Evolutionary conservation across 257 asterid genomes (phyloP).

Genomic region (Fraxinus pennsylvanica): DNA sequence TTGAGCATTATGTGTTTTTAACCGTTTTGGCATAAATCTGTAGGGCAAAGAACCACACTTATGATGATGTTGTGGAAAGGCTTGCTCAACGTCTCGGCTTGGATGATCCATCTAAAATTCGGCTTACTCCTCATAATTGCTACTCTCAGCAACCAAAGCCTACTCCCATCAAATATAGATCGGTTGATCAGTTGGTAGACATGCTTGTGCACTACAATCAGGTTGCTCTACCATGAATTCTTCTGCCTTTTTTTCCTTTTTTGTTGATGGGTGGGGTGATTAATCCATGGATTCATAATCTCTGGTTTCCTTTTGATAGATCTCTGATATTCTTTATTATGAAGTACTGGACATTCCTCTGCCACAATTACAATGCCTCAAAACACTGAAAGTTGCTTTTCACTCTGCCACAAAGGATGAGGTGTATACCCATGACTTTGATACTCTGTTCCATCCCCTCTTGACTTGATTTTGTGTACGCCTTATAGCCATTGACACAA

Average conservation of each 20-base stretch:
- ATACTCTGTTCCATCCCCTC: background rate
- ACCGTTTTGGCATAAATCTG: background rate
- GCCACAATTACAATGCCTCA: slow-evolving; percentile 60
- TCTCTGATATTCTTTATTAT: slow-evolving; percentile 57
- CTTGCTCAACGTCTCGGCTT: slow-evolving; percentile 52
- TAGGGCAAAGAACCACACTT: slow-evolving; percentile 57
- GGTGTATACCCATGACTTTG: slow-evolving; percentile 29
- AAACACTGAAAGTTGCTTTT: slow-evolving; percentile 61
- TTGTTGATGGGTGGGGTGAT: background rate
- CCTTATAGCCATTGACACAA: background rate
- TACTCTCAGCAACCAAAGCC: slow-evolving; percentile 65
- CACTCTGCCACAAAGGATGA: slow-evolving; percentile 47
- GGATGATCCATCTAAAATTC: slow-evolving; percentile 60
- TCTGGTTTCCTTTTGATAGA: slow-evolving; percentile 35
- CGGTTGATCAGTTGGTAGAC: slow-evolving; percentile 52
- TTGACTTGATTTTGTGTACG: background rate
- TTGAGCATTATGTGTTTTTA: background rate
- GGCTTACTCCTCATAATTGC: slow-evolving; percentile 61
- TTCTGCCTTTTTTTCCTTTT: background rate
- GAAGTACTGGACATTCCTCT: slow-evolving; percentile 69
- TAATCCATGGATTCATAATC: background rate
- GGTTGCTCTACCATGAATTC: slow-evolving; percentile 22
- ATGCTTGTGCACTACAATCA: slow-evolving; percentile 62
- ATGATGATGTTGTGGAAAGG: slow-evolving; percentile 61
- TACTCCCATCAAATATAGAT: slow-evolving; percentile 56